Conservation (phyloP, 768 basidiomycete genomes). For the Dioszegia aurantiaca region DNA sequence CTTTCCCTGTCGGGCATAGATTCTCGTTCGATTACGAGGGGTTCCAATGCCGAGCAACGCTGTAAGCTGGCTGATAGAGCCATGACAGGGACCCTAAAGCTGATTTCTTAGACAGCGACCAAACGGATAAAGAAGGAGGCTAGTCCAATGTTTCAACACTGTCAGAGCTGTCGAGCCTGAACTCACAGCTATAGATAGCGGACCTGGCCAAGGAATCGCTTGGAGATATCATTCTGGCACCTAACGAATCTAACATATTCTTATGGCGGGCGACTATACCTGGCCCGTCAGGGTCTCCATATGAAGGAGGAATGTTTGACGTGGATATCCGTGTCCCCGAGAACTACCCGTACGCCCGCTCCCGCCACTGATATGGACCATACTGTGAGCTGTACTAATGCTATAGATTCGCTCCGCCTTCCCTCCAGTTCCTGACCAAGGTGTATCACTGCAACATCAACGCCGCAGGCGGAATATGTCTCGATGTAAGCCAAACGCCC, state of each 20-base stretch:
- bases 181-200: conserved; percentile 32
- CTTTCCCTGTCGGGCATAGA: not conserved
- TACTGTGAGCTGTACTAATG: no score
- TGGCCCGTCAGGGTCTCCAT: conserved; percentile 47
- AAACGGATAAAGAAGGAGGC: conserved; percentile 52
- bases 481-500: conserved; percentile 37
- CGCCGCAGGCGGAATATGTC: conserved; percentile 41
- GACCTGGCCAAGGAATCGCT: conserved; percentile 47
- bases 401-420: conserved; percentile 50
- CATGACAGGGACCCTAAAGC: not conserved
- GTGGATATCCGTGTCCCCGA: conserved; percentile 46
- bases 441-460: conserved; percentile 52
- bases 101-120: conserved; percentile 32
- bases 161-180: not conserved
- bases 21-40: not conserved
- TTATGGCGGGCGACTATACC: conserved; percentile 45
- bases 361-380: no score
- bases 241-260: conserved; percentile 48
- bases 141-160: not conserved
- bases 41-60: conserved; percentile 5
- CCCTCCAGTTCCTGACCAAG: conserved; percentile 44
- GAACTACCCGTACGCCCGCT: conserved; percentile 50
- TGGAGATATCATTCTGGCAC: conserved; percentile 41
- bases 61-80: not conserved
- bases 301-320: conserved; percentile 50